A percentile compares a stretch with the other conserved stretches of the same genome.
phyloP scores from a whole-genome alignment of 1,139 yeast genomes.

The Scheffersomyces insectosa region DNA sequence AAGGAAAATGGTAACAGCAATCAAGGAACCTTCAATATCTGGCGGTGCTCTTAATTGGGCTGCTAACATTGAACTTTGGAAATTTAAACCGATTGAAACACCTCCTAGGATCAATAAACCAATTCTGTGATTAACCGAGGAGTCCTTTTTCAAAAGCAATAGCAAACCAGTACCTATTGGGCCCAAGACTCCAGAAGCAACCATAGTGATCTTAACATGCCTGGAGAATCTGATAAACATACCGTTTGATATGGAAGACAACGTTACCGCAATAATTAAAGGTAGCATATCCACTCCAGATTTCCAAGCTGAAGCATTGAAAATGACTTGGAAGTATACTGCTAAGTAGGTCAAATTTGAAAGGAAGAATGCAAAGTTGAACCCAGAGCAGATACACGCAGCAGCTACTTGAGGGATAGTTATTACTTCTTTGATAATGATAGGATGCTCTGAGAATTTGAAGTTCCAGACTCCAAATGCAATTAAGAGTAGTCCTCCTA shows the following conservation, averaged over 20 bases:
- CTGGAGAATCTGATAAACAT: slow-evolving; percentile 46
- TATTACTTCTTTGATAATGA: slow-evolving; percentile 46
- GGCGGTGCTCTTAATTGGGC: slow-evolving; percentile 59
- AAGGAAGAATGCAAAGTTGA: slow-evolving; percentile 48
- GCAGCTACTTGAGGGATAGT: slow-evolving; percentile 35
- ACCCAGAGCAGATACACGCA: slow-evolving; percentile 37
- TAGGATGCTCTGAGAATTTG: slow-evolving; percentile 42
- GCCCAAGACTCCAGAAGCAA: slow-evolving; percentile 44
- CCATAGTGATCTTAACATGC: slow-evolving; percentile 46
- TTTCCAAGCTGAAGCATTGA: slow-evolving; percentile 48
- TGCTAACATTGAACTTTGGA: slow-evolving; percentile 54
- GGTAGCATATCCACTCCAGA: slow-evolving; percentile 64
- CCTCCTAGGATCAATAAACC: slow-evolving; percentile 60
- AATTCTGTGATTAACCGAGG: slow-evolving; percentile 40
- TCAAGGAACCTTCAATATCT: slow-evolving; percentile 47
- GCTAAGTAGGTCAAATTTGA: slow-evolving; percentile 45
- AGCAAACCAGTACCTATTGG: slow-evolving; percentile 57
- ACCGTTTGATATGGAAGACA: slow-evolving; percentile 50
- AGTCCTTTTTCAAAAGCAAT: slow-evolving; percentile 37
- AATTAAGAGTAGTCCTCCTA: slow-evolving; percentile 51
- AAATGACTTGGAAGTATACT: slow-evolving; percentile 57
- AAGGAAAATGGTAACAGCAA: slow-evolving; percentile 49
- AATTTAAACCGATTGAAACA: slow-evolving; percentile 51
- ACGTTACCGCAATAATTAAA: slow-evolving; percentile 50
- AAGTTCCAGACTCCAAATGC: slow-evolving; percentile 53